Percentiles rank a stretch among this genome's conserved stretches.
These are phyloP conservation scores for Linum usitatissimum DNA, from an alignment of 345 rosid species.

Conservation along the genomic window DNA sequence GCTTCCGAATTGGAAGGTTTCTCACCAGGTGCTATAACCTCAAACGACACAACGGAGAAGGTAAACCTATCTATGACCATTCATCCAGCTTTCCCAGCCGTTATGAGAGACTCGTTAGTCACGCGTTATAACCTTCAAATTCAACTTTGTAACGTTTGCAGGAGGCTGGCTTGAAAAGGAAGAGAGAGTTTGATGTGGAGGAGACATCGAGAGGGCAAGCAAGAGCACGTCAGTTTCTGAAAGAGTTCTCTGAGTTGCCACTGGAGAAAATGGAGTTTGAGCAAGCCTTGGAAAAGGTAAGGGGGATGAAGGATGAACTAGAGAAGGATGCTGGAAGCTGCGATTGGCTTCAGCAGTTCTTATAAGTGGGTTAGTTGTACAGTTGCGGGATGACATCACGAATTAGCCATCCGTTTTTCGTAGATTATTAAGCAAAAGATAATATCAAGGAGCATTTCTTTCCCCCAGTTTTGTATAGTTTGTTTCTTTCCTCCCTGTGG, in stretches of 20 bases:
- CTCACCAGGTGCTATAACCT: conserved; percentile 46
- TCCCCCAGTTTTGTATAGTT: too few relatives aligned
- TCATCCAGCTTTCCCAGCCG: neutral
- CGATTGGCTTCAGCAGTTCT: conserved; percentile 66
- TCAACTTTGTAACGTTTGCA: conserved; percentile 1
- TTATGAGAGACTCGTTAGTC: too few relatives aligned
- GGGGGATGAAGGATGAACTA: conserved; percentile 47
- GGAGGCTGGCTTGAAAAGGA: conserved; percentile 66
- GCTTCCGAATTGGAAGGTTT: conserved; percentile 95
- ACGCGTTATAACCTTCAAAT: neutral
- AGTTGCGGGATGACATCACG: neutral
- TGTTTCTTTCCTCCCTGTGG: too few relatives aligned
- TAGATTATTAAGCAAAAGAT: too few relatives aligned
- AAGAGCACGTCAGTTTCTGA: conserved; percentile 66
- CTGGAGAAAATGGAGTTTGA: conserved; percentile 70
- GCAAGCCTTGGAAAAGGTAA: conserved; percentile 47
- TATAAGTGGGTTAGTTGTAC: conserved; percentile 14
- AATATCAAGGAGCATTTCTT: too few relatives aligned
- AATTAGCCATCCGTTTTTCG: too few relatives aligned
- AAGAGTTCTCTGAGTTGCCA: conserved; percentile 75
- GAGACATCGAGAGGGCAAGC: conserved; percentile 64
- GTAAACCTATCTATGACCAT: conserved; percentile 16
- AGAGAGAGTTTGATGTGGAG: conserved; percentile 42
- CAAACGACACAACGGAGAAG: conserved; percentile 32
- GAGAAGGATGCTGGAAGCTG: conserved; percentile 58